Conservation (phyloP, 208 protist species). For the Porcisia deanei region DNA sequence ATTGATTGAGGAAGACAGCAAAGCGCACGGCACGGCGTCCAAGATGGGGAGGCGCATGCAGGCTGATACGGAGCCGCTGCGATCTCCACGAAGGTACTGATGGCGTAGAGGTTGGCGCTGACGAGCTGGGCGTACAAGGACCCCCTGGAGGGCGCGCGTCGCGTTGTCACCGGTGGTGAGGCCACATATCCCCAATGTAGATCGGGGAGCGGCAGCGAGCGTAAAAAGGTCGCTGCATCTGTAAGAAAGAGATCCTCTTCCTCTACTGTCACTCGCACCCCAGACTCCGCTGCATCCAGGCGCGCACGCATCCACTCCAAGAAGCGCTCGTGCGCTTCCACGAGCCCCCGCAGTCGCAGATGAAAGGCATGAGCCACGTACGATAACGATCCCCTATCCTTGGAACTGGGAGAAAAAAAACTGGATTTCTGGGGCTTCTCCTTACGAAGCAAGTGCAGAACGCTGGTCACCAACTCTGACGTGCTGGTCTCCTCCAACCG, state of each 20-base stretch:
- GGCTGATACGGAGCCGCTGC: neutral
- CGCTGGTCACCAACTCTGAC: constrained; percentile 1
- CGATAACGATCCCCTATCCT: neutral
- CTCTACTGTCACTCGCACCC: neutral
- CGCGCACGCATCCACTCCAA: constrained; percentile 4
- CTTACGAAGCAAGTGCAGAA: neutral
- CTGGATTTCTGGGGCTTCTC: neutral
- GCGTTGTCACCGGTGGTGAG: neutral
- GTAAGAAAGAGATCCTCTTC: neutral
- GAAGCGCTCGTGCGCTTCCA: constrained; percentile 11
- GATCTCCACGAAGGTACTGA: constrained; percentile 17
- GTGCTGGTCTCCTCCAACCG: constrained; percentile 7
- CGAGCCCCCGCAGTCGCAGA: neutral
- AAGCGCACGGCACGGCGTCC: neutral
- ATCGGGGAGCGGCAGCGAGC: neutral
- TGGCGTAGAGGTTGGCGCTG: constrained; percentile 24
- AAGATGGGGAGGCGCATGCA: neutral
- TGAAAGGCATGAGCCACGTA: neutral
- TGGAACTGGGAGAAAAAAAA: neutral
- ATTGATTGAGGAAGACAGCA: neutral
- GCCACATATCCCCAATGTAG: neutral
- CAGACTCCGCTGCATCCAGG: neutral
- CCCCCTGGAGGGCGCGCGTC: neutral
- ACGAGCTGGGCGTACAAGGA: constrained; percentile 13
- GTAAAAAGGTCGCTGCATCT: neutral